A percentile compares a stretch with the other conserved stretches of the same genome.
These are phyloP conservation scores for Solanum hybrid DNA, from an alignment of 305 asterid species.

Conservation along the genomic window DNA sequence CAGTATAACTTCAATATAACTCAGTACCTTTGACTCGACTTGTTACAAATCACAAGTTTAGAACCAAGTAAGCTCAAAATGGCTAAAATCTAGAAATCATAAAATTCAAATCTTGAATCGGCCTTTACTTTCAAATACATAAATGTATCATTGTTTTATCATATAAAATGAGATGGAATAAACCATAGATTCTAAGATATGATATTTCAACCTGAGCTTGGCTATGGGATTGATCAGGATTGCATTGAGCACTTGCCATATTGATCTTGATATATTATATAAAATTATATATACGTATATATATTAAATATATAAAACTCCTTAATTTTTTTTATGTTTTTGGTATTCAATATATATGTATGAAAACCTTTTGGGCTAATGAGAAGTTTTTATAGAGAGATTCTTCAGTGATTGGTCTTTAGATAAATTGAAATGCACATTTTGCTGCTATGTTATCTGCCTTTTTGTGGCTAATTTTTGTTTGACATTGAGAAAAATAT, in stretches of 20 bases:
- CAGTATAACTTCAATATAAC: background rate
- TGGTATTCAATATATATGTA: background rate
- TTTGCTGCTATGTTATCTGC: background rate
- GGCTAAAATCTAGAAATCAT: background rate
- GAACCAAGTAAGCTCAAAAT: background rate
- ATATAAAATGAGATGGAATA: background rate
- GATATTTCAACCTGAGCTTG: background rate
- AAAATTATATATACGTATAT: background rate
- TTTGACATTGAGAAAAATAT: background rate
- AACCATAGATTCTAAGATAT: background rate
- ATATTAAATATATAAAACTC: background rate
- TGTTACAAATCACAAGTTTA: background rate
- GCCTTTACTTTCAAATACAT: background rate
- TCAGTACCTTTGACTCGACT: background rate
- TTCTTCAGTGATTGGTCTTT: background rate
- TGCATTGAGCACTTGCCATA: constrained; percentile 5
- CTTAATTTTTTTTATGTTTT: background rate
- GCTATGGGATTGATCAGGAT: background rate
- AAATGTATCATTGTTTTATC: background rate
- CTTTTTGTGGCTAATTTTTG: background rate
- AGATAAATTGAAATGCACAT: background rate
- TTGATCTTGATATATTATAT: background rate
- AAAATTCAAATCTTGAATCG: background rate
- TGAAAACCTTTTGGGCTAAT: background rate
- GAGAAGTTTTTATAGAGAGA: background rate